A percentile compares a stretch with the other conserved stretches of the same genome.
These are phyloP conservation scores for Fusarium sp. DNA, from an alignment of 2,329 filamentous ascomycete genomes.

Conservation along the genomic window DNA sequence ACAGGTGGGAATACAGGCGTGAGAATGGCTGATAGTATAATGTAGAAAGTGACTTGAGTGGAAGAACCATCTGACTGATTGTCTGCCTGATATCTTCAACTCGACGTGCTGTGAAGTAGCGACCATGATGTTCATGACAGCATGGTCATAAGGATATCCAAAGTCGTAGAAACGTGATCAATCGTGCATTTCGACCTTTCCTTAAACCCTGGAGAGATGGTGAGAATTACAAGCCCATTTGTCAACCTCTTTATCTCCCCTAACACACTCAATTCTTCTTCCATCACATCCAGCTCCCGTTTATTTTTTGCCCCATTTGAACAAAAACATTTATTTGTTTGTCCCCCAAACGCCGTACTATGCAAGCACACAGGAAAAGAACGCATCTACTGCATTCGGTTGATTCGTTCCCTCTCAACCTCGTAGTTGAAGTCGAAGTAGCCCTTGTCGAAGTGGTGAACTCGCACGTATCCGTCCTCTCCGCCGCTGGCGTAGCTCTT, in stretches of 20 bases:
- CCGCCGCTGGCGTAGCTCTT: constrained; percentile 93
- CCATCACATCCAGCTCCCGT: constrained; percentile 25
- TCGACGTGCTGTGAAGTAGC: constrained; percentile 18
- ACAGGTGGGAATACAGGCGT: constrained; percentile 12
- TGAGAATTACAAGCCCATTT: constrained; percentile 44
- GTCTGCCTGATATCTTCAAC: constrained; percentile 21
- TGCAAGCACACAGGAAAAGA: constrained; percentile 53
- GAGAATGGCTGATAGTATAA: constrained; percentile 7
- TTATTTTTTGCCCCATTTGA: constrained; percentile 42
- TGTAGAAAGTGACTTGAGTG: constrained; percentile 33
- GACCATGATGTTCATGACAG: constrained; percentile 27
- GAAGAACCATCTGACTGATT: constrained; percentile 33
- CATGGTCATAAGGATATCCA: constrained; percentile 29
- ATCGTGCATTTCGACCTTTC: constrained; percentile 40
- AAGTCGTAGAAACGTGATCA: constrained; percentile 37
- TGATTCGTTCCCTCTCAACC: constrained; percentile 84
- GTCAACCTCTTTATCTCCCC: constrained; percentile 33
- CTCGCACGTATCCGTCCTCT: constrained; percentile 97
- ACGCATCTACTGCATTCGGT: constrained; percentile 51
- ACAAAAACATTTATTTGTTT: constrained; percentile 44
- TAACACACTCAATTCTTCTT: constrained; percentile 21
- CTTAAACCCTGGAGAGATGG: constrained; percentile 43
- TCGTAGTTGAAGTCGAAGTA: constrained; percentile 99
- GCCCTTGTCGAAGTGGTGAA: constrained; percentile 97
- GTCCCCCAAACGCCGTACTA: constrained; percentile 51